Evolutionary conservation across 805 yeast species (phyloP), one percentile per base, ranked within the genome.

Genomic region (Lipomyces mesembrius): DNA sequence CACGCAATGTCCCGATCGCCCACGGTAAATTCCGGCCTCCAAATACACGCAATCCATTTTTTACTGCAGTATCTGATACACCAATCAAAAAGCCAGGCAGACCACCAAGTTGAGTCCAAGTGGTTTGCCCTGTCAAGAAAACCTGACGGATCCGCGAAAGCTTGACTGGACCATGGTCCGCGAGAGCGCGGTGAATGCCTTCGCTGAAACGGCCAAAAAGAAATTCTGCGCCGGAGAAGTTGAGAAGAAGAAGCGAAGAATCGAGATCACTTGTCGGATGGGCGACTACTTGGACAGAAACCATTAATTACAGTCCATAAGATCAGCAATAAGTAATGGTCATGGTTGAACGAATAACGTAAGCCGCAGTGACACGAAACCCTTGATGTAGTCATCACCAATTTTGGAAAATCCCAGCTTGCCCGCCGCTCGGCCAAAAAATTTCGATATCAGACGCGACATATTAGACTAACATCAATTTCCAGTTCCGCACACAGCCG

Each of bases 51-150:
- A 90, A 75, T n/a, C 49, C 49, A 7, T 81, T 81, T 58, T 84
- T 83, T 67, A 83, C 82, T 1, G 91, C 92, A 72, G 91, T 89
- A 72, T 92, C 97, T 63, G 91, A 87, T 17, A 90, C 81, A 0
- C 97, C 91, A 60, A 94, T 79, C 60, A 94, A 85, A 73, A 91
- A 79, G 0, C 99, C 99, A 0, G 98, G 97, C 6, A 94, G 77
- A 0, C 99, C 99, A 20, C 96, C 91, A 1, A 92, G 79, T 20
- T 88, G 83, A 4, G 83, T 76, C 98, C 98, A 94, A 62, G 83
- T 77, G 12, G 90, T 68, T n/a, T 80, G 80, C 2, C 99, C 99
- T 0, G 97, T 87, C 3, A 95, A 74, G 73, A 91, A 93, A 3
- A 94, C 79, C 49, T 87, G 85, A 59, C 84, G 82, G 39, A 91